Conservation (phyloP, 331 rosid genomes). For the Rhamnella rubrinervis region DNA sequence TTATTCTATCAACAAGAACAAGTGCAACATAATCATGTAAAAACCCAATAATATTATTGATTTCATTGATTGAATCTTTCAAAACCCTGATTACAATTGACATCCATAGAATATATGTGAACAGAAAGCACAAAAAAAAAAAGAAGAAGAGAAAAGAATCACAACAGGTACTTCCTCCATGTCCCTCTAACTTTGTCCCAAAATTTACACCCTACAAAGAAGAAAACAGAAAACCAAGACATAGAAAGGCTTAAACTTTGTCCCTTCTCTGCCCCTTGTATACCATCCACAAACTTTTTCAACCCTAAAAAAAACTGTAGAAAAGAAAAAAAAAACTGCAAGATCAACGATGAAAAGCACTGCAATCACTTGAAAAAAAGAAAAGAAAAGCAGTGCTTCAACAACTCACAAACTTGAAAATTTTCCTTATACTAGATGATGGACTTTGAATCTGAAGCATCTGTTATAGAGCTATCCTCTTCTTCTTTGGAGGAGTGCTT, state of each 20-base stretch:
- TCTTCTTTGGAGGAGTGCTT: conserved; percentile 21
- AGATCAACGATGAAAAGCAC: conserved; percentile 28
- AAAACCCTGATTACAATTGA: conserved; percentile 42
- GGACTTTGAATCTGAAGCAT: conserved; percentile 23
- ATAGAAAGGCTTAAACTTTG: conserved; percentile 23
- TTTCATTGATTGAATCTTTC: conserved; percentile 38
- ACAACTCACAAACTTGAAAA: conserved; percentile 2
- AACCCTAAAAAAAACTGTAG: too few relatives aligned
- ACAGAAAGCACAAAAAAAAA: neutral
- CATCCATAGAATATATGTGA: conserved; percentile 1
- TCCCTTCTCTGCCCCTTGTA: conserved; percentile 13
- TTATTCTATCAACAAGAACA: conserved; percentile 12
- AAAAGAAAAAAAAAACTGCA: conserved; percentile 3
- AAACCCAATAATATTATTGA: conserved; percentile 27
- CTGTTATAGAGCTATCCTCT: conserved; percentile 21
- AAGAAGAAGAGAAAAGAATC: neutral
- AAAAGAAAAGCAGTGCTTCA: conserved; percentile 37
- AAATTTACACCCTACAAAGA: conserved; percentile 27
- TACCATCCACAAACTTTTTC: conserved; percentile 4
- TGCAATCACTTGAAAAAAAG: conserved; percentile 33
- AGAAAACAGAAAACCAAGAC: conserved; percentile 14
- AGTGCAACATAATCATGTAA: conserved; percentile 23
- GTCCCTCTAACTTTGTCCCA: conserved; percentile 18
- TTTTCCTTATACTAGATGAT: conserved; percentile 23
- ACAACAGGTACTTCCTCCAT: neutral